Evolutionary conservation across 1,139 yeast species (phyloP), one percentile per base, ranked within the genome.

Genomic region (Magnusiomyces paraingens): DNA sequence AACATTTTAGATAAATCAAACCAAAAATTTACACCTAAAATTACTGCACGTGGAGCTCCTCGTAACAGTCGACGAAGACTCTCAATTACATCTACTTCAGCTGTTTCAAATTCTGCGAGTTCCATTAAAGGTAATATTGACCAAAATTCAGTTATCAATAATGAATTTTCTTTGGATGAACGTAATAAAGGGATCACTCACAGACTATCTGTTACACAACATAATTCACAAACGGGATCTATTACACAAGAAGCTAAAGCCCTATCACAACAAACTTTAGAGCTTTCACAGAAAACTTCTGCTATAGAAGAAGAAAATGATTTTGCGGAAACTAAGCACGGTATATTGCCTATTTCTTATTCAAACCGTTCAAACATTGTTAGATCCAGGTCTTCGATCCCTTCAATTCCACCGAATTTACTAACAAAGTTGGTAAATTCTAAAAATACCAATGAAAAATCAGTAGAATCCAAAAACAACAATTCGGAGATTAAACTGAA

Each of bases 1-100:
- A 8, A 26, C 36, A 3, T 50, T 2, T 62, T 58, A 32, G 59
- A 55, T 39, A 54, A 56, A 46, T 55, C 57, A 14, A 52, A 47
- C 17, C 51, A 47, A 42, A n/a, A 55, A n/a, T 55, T 55, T 45
- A 53, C 51, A 22, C 57, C 57, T 5, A 55, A 52, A 29, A 53
- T 18, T 20, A 39, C 49, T 5, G 41, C 41, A 3, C 49, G 49
- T 14, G 49, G 42, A n/a, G 41, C 42, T 4, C 10, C 14, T 5
- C 29, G 42, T 3, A 47, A 47, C 29, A 47, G 36, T 20, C 41
- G 49, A 18, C 4, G 49, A 4, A 20, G 42, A 8, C 42, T 36
- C 3, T 47, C 49, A 2, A 20, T 20, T 4, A 15, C 44, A 41
- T 18, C 44, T 5, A 20, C 21, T 14, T 11, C 44, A 6, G 5